These are phyloP conservation scores for Limonium bicolor DNA, from an alignment of 148 eudicot genomes.

Conservation along the genomic window DNA sequence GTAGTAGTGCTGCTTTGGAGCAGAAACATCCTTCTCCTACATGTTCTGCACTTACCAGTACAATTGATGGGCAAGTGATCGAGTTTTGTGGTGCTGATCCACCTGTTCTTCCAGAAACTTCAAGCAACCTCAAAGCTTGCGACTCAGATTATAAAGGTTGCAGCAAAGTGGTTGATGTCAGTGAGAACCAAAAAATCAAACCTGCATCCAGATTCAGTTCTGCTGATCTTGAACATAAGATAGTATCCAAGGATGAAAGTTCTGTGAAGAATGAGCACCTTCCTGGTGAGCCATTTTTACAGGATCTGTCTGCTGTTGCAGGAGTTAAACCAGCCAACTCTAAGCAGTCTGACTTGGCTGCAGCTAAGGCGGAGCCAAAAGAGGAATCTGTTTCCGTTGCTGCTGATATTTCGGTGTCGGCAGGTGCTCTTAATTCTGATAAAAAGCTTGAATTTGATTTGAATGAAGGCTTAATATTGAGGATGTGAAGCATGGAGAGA, in stretches of 20 bases:
- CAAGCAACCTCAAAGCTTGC: neutral
- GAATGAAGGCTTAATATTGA: conserved; percentile 57
- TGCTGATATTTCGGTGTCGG: neutral
- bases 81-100: neutral
- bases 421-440: neutral
- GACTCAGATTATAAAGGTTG: neutral
- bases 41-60: neutral
- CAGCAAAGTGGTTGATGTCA: neutral
- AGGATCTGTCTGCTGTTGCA: conserved; percentile 3
- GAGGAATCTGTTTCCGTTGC: neutral
- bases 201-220: too few species aligned
- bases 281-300: conserved; percentile 1
- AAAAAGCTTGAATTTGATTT: conserved; percentile 36
- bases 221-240: too few species aligned
- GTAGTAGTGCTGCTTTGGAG: neutral
- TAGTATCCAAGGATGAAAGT: too few species aligned
- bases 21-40: neutral
- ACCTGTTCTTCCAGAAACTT: neutral
- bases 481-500: conserved; percentile 42
- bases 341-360: neutral
- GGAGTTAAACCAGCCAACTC: conserved; percentile 1
- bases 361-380: neutral
- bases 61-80: neutral
- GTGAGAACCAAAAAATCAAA: neutral
- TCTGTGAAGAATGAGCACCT: too few species aligned